Evolutionary conservation across 768 basidiomycete genomes (phyloP).

Genomic region (Floccularia luteovirens): DNA sequence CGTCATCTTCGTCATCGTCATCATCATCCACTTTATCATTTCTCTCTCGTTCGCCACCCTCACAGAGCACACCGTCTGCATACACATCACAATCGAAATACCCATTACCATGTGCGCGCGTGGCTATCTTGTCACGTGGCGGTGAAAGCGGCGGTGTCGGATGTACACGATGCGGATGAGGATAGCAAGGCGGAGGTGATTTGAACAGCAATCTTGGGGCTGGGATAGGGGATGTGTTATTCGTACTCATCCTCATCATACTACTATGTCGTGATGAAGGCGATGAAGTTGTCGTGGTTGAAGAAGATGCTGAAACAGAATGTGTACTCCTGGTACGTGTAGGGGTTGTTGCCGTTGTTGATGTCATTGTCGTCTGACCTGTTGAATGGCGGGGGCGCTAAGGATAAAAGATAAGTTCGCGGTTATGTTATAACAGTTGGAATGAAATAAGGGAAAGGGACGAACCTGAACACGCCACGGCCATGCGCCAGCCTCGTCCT

Average conservation of each 20-base stretch:
- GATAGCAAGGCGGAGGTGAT: not conserved
- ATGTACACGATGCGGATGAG: not conserved
- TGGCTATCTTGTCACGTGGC: no score
- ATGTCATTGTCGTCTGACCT: not conserved
- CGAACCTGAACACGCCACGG: constrained; percentile 13
- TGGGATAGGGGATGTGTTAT: no score
- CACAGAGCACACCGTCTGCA: not conserved
- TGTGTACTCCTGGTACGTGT: not conserved
- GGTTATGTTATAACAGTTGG: not conserved
- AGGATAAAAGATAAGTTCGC: not conserved
- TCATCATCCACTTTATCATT: constrained; percentile 6
- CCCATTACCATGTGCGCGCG: not conserved
- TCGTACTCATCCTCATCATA: not conserved
- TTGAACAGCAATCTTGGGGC: not conserved
- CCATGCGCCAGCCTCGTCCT: constrained; percentile 18
- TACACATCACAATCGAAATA: not conserved
- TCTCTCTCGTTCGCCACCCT: not conserved
- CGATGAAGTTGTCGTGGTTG: not conserved
- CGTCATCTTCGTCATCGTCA: constrained; percentile 12
- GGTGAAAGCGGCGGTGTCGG: not conserved
- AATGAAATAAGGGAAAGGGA: not conserved
- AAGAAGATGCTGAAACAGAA: not conserved
- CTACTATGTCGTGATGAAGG: not conserved
- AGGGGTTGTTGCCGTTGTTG: not conserved
- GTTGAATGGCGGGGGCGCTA: not conserved